phyloP scores from a whole-genome alignment of 768 basidiomycete genomes.

The Macrolepiota dolichaula region DNA sequence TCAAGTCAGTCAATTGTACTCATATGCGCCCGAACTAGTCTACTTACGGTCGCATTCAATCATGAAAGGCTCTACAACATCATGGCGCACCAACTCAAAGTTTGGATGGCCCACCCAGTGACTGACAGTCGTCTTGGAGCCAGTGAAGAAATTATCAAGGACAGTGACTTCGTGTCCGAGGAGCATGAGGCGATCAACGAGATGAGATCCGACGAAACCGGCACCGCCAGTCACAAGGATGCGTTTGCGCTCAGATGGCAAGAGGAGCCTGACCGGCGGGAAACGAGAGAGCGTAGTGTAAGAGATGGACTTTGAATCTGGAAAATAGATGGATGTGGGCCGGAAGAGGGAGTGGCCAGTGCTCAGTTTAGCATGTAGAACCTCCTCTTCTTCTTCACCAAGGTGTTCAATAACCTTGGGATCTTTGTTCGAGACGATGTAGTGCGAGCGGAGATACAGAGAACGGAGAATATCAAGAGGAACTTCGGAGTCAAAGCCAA shows the following conservation, averaged over 20 bases:
- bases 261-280: conserved; percentile 86
- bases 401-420: conserved; percentile 28
- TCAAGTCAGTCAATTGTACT: conserved; percentile 12
- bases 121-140: conserved; percentile 93
- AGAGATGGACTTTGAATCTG: conserved; percentile 76
- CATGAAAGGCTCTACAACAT: conserved; percentile 96
- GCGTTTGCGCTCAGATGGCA: conserved; percentile 77
- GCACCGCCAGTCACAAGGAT: conserved; percentile 96
- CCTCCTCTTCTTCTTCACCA: conserved; percentile 37
- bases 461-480: conserved; percentile 76
- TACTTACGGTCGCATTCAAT: conserved; percentile 95
- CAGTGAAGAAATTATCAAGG: conserved; percentile 98
- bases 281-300: conserved; percentile 92
- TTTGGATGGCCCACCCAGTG: conserved; percentile 98
- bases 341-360: conserved; percentile 54
- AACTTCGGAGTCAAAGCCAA: conserved; percentile 89
- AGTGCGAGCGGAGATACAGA: conserved; percentile 86
- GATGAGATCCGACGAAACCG: conserved; percentile 98
- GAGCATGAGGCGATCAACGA: conserved; percentile 96
- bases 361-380: conserved; percentile 52
- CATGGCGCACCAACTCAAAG: conserved; percentile 97
- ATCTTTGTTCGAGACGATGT: conserved; percentile 45
- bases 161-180: conserved; percentile 98
- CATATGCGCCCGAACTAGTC: conserved; percentile 1
- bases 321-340: conserved; percentile 85